These are phyloP conservation scores for Trichosporon sp. DNA, from an alignment of 1,284 basidiomycete species.

Conservation along the genomic window DNA sequence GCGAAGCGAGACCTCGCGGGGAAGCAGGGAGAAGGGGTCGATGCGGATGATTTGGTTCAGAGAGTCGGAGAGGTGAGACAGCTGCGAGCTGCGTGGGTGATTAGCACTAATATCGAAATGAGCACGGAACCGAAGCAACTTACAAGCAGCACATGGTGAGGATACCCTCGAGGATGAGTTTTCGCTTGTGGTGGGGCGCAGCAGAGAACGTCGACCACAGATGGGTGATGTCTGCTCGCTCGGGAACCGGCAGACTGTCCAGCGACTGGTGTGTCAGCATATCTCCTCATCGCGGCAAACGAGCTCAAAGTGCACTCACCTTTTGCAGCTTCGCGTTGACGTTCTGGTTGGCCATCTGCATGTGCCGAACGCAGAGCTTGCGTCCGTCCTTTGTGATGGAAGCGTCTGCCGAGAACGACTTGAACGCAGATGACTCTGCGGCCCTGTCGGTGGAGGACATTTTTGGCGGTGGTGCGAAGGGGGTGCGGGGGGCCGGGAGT, in stretches of 20 bases:
- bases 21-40: conserved; percentile 90
- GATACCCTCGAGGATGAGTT: conserved; percentile 92
- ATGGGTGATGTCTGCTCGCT: conserved; percentile 85
- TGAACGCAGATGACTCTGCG: conserved; percentile 1
- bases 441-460: conserved; percentile 20
- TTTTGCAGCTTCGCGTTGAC: conserved; percentile 90
- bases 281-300: neutral
- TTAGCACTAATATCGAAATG: conserved; percentile 14
- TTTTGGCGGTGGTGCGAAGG: neutral
- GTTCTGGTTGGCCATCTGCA: conserved; percentile 96
- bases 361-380: conserved; percentile 64
- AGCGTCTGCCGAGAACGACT: conserved; percentile 13
- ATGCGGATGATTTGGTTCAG: conserved; percentile 89
- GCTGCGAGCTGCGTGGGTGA: conserved; percentile 64
- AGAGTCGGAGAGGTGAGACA: conserved; percentile 93
- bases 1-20: conserved; percentile 85
- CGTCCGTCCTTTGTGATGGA: conserved; percentile 40
- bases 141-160: conserved; percentile 99
- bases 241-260: conserved; percentile 84
- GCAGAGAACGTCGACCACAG: conserved; percentile 98
- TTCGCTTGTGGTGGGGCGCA: conserved; percentile 84
- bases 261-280: conserved; percentile 69
- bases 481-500: neutral
- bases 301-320: conserved; percentile 60
- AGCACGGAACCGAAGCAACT: conserved; percentile 30